Conservation (phyloP, 768 basidiomycete species). For the Ephemerocybe angulata region DNA sequence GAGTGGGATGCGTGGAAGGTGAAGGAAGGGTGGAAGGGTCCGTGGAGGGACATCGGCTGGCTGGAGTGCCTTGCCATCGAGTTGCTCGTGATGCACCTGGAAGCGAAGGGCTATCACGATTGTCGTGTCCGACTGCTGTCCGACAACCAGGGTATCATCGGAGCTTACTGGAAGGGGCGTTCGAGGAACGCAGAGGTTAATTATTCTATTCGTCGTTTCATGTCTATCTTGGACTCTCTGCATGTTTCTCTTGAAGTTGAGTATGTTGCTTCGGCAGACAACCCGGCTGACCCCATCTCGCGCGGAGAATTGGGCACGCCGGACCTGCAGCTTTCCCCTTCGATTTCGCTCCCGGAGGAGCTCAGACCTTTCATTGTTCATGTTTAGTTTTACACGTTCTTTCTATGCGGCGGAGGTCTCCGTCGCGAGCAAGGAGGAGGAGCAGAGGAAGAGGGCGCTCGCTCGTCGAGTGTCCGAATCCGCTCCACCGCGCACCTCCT, state of each 20-base stretch:
- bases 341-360: no score
- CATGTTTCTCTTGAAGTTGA: neutral
- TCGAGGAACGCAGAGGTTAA: no score
- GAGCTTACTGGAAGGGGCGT: constrained; percentile 18
- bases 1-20: constrained; percentile 31
- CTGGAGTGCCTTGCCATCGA: no score
- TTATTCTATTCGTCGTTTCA: no score
- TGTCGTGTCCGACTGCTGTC: constrained; percentile 25
- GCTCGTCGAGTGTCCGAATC: no score
- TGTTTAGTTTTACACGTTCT: neutral
- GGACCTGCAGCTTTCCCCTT: no score
- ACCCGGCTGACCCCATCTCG: constrained; percentile 1
- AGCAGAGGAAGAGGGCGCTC: no score
- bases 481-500: no score
- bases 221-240: no score
- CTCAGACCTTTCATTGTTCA: neutral
- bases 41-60: no score
- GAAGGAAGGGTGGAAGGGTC: no score
- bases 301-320: no score
- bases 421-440: neutral
- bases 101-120: constrained; percentile 10
- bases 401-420: neutral
- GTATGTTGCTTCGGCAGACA: neutral
- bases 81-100: neutral
- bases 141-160: constrained; percentile 35